phyloP scores from a whole-genome alignment of 1,139 yeast species.

The Pichia sp. region DNA sequence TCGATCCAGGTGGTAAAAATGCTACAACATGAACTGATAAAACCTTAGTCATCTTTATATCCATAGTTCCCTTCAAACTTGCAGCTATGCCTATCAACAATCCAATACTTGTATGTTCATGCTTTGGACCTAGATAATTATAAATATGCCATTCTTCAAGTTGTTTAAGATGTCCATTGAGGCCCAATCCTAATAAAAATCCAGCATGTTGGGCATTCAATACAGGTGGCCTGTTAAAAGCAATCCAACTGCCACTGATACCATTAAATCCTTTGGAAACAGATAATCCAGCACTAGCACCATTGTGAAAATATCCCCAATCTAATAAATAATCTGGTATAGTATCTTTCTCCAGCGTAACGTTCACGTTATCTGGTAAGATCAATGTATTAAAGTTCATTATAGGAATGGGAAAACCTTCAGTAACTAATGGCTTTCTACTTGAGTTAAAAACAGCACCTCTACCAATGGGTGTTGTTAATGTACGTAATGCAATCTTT shows the following conservation, averaged over 20 bases:
- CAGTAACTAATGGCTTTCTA: constrained; percentile 74
- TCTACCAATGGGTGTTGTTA: constrained; percentile 73
- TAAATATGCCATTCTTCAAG: constrained; percentile 97
- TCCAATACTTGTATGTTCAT: constrained; percentile 79
- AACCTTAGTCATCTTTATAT: constrained; percentile 80
- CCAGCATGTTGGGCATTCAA: constrained; percentile 89
- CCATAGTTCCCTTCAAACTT: constrained; percentile 77
- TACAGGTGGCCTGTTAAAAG: constrained; percentile 70
- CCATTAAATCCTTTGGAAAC: constrained; percentile 64
- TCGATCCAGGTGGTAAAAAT: constrained; percentile 82
- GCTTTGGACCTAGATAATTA: constrained; percentile 88
- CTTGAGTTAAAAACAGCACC: constrained; percentile 68
- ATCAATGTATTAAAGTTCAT: constrained; percentile 65
- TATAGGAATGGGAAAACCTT: constrained; percentile 72
- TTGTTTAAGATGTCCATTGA: constrained; percentile 78
- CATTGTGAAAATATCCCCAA: constrained; percentile 93
- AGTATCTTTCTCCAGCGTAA: constrained; percentile 51
- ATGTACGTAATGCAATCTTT: constrained; percentile 61
- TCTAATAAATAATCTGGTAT: constrained; percentile 46
- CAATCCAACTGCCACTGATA: constrained; percentile 88
- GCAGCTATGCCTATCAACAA: constrained; percentile 90
- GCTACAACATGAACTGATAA: constrained; percentile 92
- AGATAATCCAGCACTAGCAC: constrained; percentile 81
- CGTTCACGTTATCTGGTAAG: constrained; percentile 59
- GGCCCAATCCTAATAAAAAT: constrained; percentile 82